A percentile compares a stretch with the other conserved stretches of the same genome.
Evolutionary conservation across 2,329 filamentous ascomycete genomes (phyloP).

Genomic region (Thelonectria olida): DNA sequence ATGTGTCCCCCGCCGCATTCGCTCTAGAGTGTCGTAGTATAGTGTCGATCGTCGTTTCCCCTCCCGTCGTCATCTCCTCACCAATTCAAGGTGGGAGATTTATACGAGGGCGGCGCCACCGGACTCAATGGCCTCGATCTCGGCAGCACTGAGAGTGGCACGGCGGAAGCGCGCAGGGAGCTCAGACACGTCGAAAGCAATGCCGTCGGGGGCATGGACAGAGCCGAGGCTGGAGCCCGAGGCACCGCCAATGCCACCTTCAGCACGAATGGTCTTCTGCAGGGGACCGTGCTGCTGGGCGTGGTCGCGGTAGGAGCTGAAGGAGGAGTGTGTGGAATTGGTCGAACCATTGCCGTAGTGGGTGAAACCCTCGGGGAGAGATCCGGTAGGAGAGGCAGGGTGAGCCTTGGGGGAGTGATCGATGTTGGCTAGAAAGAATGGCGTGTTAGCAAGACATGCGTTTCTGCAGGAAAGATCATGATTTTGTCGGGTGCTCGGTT

Average conservation of each 20-base stretch:
- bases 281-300: constrained; percentile 83
- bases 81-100: constrained; percentile 27
- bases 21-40: constrained; percentile 26
- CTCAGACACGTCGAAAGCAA: constrained; percentile 89
- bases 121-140: constrained; percentile 96
- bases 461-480: background rate
- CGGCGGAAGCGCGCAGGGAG: constrained; percentile 86
- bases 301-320: constrained; percentile 81
- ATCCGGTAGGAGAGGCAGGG: constrained; percentile 73
- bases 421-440: constrained; percentile 63
- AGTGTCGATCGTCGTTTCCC: constrained; percentile 32
- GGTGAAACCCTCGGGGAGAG: constrained; percentile 66
- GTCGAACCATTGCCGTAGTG: constrained; percentile 43
- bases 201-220: constrained; percentile 74
- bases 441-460: constrained; percentile 27
- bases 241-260: constrained; percentile 64
- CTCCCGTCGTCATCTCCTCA: constrained; percentile 35
- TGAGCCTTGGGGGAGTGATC: constrained; percentile 80
- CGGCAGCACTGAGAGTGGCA: constrained; percentile 75
- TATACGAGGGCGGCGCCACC: constrained; percentile 76
- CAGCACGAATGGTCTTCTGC: constrained; percentile 61
- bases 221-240: constrained; percentile 78
- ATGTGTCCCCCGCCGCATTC: constrained; percentile 21
- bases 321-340: constrained; percentile 64
- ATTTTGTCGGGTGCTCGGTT: background rate